Base-by-base conservation (phyloP, 108 stramenopile genomes). In the Licmophora abbreviata region DNA sequence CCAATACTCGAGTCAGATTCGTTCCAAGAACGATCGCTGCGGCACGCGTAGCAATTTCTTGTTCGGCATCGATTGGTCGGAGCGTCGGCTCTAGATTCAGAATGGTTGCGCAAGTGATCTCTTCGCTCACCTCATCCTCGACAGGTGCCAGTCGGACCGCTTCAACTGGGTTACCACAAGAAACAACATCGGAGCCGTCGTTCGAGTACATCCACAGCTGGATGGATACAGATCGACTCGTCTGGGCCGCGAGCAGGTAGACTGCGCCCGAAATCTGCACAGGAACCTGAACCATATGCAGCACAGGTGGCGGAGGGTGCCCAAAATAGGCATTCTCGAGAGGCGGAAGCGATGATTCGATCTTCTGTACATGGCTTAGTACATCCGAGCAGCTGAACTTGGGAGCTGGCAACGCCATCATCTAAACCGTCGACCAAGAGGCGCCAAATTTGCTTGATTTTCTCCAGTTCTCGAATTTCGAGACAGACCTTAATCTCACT, bases 1-100 rank as follows among this genome's bases (percentile, higher is more conserved):
- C 61, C 17, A 69, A 56, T 7, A 75, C 59, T 20, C 74, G 59
- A 33, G 42, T 58, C 1, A 33, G 20, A 24, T 49, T 59, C 2
- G 74, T 75, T 8, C 74, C 74, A 9, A 75, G 43, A 17, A 75
- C 28, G 3, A 75, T 44, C 2, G 68, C 67, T 0, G 61, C 53
- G 53, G 51, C 30, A 51, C 54, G 24, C 32, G 49, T 53, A 63
- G 57, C 24, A 54, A 31, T 21, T 26, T 23, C 32, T 54, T 58
- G 9, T 28, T 25, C 29, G 22, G 42, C 24, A 44, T 27, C 15
- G 18, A 23, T 33, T 21, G 21, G 23, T 1, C 29, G 28, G n/a
- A 35, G 15, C 28, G 54, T 32, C 48, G 63, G 62, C 8, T 57
- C 56, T 51, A 74, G 42, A 2, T 59, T 31, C 29, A 69, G 11